A percentile compares a stretch with the other conserved stretches of the same genome.
Conservation (phyloP, 192 early-diverging fungal species). For the Lobosporangium transversale region DNA sequence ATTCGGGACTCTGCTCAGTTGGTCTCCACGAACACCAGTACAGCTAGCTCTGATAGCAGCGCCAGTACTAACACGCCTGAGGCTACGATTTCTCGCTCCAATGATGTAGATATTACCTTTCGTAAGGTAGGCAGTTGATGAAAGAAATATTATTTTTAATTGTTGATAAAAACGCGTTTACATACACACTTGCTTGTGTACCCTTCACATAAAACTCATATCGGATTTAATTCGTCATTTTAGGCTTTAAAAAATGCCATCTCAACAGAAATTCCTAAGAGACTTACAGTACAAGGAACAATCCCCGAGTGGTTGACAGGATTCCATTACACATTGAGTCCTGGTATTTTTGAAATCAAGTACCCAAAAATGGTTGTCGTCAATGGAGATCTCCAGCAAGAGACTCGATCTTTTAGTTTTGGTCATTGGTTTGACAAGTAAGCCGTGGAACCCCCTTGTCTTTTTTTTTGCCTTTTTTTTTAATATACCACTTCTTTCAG, state of each 20-base stretch:
- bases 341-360: constrained; percentile 72
- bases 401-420: constrained; percentile 71
- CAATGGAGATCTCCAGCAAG: constrained; percentile 70
- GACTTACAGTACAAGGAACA: constrained; percentile 63
- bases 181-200: neutral
- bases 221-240: too few species aligned
- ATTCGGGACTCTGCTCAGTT: constrained; percentile 13
- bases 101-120: constrained; percentile 41
- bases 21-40: constrained; percentile 6
- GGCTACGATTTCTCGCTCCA: constrained; percentile 10
- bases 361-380: constrained; percentile 66
- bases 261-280: constrained; percentile 53
- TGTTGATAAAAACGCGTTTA: neutral
- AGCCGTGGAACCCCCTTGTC: constrained; percentile 3
- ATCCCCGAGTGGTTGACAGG: constrained; percentile 74
- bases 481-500: too few species aligned
- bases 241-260: constrained; percentile 67
- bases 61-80: constrained; percentile 8
- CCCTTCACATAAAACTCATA: too few species aligned
- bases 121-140: constrained; percentile 26
- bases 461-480: neutral
- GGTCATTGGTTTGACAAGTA: constrained; percentile 80
- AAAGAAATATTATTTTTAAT: neutral
- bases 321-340: constrained; percentile 73
- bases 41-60: neutral